These are phyloP conservation scores for Pyricularia sp. DNA, from an alignment of 2,329 filamentous ascomycete genomes.

Conservation along the genomic window DNA sequence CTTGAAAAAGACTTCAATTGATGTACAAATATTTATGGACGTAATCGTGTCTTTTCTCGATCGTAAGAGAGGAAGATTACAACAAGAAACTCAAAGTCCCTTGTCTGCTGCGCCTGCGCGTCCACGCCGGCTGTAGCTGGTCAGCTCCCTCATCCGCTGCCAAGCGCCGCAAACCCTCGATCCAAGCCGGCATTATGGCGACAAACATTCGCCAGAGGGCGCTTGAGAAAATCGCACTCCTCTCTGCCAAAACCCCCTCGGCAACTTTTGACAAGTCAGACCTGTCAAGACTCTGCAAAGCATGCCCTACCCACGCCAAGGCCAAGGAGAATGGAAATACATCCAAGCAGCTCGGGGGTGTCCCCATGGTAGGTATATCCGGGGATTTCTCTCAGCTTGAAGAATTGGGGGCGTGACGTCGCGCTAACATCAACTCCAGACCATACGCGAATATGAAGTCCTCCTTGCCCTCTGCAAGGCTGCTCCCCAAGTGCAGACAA, in stretches of 20 bases:
- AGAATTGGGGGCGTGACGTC: background rate
- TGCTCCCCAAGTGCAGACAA: constrained; percentile 58
- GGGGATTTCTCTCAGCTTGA: background rate
- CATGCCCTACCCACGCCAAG: constrained; percentile 35
- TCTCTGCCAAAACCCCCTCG: constrained; percentile 42
- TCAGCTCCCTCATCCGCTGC: background rate
- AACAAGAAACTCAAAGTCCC: background rate
- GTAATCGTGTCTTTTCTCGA: background rate
- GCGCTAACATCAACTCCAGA: constrained; percentile 35
- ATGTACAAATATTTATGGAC: background rate
- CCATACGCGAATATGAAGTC: constrained; percentile 81
- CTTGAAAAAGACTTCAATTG: background rate
- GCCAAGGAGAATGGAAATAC: constrained; percentile 36
- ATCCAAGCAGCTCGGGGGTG: constrained; percentile 33
- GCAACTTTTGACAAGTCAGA: constrained; percentile 48
- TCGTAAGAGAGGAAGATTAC: background rate
- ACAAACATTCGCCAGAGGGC: constrained; percentile 48
- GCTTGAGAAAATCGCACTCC: constrained; percentile 50
- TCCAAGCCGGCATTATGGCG: constrained; percentile 9
- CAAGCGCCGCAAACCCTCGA: background rate
- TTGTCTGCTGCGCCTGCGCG: background rate
- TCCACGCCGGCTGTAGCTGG: background rate
- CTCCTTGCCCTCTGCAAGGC: constrained; percentile 85
- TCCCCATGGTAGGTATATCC: constrained; percentile 44
- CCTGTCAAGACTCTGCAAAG: constrained; percentile 47